These are phyloP conservation scores for Alternaria ethzedia DNA, from an alignment of 2,329 filamentous ascomycete species.

Conservation along the genomic window DNA sequence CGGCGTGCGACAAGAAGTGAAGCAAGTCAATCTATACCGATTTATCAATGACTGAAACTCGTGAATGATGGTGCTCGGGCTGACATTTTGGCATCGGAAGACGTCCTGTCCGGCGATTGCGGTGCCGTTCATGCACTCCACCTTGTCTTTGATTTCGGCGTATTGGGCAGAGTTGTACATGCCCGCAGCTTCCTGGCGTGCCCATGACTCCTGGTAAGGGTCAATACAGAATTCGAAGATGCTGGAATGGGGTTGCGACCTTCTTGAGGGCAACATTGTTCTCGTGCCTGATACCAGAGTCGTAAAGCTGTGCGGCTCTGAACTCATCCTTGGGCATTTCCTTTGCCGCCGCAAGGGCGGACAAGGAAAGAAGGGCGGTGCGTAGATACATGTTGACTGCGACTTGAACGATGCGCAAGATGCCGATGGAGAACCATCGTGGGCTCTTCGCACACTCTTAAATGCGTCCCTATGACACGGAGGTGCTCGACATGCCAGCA, in stretches of 20 bases:
- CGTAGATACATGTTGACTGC: constrained; percentile 36
- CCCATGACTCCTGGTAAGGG: constrained; percentile 45
- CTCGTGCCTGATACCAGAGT: constrained; percentile 48
- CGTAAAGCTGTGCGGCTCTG: constrained; percentile 46
- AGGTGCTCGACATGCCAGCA: constrained; percentile 18
- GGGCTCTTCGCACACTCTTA: constrained; percentile 22
- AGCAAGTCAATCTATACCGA: constrained; percentile 58
- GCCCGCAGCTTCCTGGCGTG: constrained; percentile 41
- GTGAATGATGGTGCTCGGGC: background rate
- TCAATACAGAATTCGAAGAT: constrained; percentile 21
- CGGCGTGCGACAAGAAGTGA: constrained; percentile 62
- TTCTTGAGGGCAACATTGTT: constrained; percentile 46
- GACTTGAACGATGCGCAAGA: constrained; percentile 6
- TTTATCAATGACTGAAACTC: constrained; percentile 3
- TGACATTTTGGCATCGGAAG: constrained; percentile 43
- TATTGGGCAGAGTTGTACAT: constrained; percentile 45
- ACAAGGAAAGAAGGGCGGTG: constrained; percentile 38
- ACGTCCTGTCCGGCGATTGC: constrained; percentile 44
- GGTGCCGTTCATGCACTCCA: constrained; percentile 48
- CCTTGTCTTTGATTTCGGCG: constrained; percentile 40
- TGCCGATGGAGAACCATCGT: background rate
- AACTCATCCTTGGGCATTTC: constrained; percentile 45
- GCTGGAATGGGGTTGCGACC: constrained; percentile 17
- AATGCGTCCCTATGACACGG: constrained; percentile 16
- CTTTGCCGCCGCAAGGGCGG: constrained; percentile 42